Evolutionary conservation across 2,329 filamentous ascomycete genomes (phyloP).

Genomic region (Ceratocystis cubensis): DNA sequence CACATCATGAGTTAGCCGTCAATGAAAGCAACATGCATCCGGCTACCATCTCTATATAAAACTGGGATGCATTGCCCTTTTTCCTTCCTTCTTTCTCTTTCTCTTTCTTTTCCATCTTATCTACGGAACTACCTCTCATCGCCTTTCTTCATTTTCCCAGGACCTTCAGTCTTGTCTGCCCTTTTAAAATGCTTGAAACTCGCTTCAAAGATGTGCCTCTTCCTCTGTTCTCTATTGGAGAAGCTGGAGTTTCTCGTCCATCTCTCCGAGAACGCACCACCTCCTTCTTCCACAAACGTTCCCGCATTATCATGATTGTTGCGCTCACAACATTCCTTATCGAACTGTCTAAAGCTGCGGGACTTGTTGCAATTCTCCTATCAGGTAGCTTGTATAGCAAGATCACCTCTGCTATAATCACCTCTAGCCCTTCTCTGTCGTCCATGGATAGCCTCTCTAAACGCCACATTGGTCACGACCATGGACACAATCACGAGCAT

Average conservation of each 20-base stretch:
- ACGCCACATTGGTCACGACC: slow-evolving; percentile 8
- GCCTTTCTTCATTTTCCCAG: not conserved
- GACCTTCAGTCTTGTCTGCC: not conserved
- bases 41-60: not conserved
- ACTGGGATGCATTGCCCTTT: not conserved
- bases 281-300: not conserved
- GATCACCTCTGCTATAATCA: not conserved
- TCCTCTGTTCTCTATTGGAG: not conserved
- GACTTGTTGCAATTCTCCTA: no score
- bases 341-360: no score
- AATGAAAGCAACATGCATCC: not conserved
- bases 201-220: not conserved
- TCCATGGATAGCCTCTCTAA: not conserved
- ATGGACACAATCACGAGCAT: not conserved
- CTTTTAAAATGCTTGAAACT: not conserved
- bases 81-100: not conserved
- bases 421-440: not conserved
- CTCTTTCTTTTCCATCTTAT: not conserved
- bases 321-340: no score
- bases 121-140: not conserved
- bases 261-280: not conserved
- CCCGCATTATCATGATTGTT: no score
- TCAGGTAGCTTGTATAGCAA: not conserved
- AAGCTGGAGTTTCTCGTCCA: not conserved
- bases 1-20: not conserved